phyloP scores from a whole-genome alignment of 106 monocot genomes.

The Alisma plantagoaquatica region DNA sequence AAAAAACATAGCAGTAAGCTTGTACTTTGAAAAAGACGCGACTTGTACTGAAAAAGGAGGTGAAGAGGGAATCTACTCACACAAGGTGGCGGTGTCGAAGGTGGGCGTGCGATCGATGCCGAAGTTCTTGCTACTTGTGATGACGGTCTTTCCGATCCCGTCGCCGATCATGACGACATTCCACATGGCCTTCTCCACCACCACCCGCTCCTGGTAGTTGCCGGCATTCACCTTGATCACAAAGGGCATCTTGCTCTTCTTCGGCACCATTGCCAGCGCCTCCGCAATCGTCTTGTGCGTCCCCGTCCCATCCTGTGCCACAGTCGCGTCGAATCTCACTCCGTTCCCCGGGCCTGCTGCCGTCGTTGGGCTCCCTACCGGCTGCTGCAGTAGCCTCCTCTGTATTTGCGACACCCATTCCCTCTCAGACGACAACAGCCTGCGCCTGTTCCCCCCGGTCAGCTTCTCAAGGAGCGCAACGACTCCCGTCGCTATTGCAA shows the following conservation, averaged over 20 bases:
- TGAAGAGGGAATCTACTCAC: too few species aligned
- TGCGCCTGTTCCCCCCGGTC: constrained; percentile 1
- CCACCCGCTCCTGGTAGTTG: constrained; percentile 54
- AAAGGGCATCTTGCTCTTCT: constrained; percentile 32
- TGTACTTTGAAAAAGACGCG: too few species aligned
- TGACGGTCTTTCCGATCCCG: constrained; percentile 39
- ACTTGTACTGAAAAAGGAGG: too few species aligned
- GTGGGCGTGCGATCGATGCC: constrained; percentile 64
- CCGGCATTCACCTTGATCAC: constrained; percentile 40
- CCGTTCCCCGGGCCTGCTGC: not conserved
- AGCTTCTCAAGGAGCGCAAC: too few species aligned
- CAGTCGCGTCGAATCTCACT: constrained; percentile 22
- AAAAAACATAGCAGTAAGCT: too few species aligned
- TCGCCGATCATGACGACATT: constrained; percentile 66
- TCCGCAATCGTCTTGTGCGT: constrained; percentile 50
- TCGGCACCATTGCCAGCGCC: constrained; percentile 52
- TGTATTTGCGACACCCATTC: constrained; percentile 13
- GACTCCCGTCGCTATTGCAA: too few species aligned
- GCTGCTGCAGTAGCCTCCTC: constrained; percentile 18
- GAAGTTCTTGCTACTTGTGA: constrained; percentile 46
- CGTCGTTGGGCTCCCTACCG: constrained; percentile 17
- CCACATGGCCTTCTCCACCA: constrained; percentile 37
- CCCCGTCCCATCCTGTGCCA: constrained; percentile 59
- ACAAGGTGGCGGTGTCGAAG: constrained; percentile 64
- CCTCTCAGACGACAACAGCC: not conserved